Conservation (phyloP, 768 basidiomycete species). For the Lanmaoa rubissima region DNA sequence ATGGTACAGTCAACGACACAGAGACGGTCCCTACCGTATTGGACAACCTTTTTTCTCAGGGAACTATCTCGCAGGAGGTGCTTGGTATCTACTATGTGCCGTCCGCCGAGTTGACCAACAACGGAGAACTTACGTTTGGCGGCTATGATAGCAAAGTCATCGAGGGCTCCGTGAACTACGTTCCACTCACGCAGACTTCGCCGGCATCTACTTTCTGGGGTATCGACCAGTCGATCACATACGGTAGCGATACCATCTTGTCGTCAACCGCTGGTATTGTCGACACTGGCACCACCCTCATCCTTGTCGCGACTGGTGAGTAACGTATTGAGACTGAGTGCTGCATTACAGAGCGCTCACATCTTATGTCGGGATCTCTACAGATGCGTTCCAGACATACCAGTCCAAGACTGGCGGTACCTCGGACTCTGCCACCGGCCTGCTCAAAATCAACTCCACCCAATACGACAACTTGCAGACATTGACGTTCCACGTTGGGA, state of each 20-base stretch:
- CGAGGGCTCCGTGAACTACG: constrained; percentile 17
- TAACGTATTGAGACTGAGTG: not conserved
- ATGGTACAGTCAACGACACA: constrained; percentile 15
- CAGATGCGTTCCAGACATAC: constrained; percentile 25
- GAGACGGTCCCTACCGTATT: constrained; percentile 31
- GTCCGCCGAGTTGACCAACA: constrained; percentile 9
- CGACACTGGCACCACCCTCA: constrained; percentile 27
- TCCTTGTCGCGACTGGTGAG: constrained; percentile 29
- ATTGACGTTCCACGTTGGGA: constrained; percentile 27
- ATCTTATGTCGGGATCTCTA: not conserved
- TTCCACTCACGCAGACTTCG: constrained; percentile 20
- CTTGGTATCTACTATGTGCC: constrained; percentile 35
- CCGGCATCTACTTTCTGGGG: constrained; percentile 27
- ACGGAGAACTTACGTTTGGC: constrained; percentile 29
- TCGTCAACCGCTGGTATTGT: constrained; percentile 10
- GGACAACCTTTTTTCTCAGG: constrained; percentile 32
- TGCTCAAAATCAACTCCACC: constrained; percentile 21
- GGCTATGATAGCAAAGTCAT: constrained; percentile 13
- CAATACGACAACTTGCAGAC: constrained; percentile 23
- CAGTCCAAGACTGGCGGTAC: constrained; percentile 24
- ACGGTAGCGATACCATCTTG: not conserved
- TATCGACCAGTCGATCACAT: constrained; percentile 13
- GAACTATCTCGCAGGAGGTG: constrained; percentile 23
- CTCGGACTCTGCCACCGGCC: constrained; percentile 21
- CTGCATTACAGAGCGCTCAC: not conserved